Conservation (phyloP, 2,329 filamentous ascomycete species). For the Fusarium xyrophilum region DNA sequence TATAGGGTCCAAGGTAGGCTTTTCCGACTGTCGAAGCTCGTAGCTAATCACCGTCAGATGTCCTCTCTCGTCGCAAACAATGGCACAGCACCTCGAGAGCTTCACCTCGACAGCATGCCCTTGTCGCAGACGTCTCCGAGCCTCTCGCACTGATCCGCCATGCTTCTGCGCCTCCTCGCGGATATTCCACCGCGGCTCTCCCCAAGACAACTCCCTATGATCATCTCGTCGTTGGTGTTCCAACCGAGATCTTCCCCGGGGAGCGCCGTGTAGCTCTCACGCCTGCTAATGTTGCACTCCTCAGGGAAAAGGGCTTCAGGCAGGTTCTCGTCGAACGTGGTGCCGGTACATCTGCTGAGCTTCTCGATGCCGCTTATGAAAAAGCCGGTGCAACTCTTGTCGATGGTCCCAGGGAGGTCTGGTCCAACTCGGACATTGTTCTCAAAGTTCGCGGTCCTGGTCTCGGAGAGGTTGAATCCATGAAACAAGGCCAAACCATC, state of each 20-base stretch:
- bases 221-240: slow-evolving; percentile 78
- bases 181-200: slow-evolving; percentile 51
- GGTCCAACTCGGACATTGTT: slow-evolving; percentile 77
- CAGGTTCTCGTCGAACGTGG: slow-evolving; percentile 80
- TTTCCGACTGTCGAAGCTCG: background rate
- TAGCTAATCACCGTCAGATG: slow-evolving; percentile 18
- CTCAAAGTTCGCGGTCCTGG: slow-evolving; percentile 83
- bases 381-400: slow-evolving; percentile 80
- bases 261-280: slow-evolving; percentile 87
- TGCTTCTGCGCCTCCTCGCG: slow-evolving; percentile 42
- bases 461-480: slow-evolving; percentile 70
- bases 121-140: slow-evolving; percentile 41
- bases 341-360: slow-evolving; percentile 79
- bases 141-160: slow-evolving; percentile 51
- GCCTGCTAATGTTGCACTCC: slow-evolving; percentile 79
- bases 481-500: slow-evolving; percentile 74
- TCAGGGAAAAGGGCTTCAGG: slow-evolving; percentile 85
- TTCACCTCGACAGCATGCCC: slow-evolving; percentile 39
- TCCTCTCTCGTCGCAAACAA: slow-evolving; percentile 43
- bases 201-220: slow-evolving; percentile 68
- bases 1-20: slow-evolving; percentile 34
- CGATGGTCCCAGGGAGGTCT: slow-evolving; percentile 70
- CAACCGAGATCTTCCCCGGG: slow-evolving; percentile 76
- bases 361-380: slow-evolving; percentile 78
- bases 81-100: slow-evolving; percentile 50